Conservation (phyloP, 805 yeast genomes). For the Lipomyces japonicus region DNA sequence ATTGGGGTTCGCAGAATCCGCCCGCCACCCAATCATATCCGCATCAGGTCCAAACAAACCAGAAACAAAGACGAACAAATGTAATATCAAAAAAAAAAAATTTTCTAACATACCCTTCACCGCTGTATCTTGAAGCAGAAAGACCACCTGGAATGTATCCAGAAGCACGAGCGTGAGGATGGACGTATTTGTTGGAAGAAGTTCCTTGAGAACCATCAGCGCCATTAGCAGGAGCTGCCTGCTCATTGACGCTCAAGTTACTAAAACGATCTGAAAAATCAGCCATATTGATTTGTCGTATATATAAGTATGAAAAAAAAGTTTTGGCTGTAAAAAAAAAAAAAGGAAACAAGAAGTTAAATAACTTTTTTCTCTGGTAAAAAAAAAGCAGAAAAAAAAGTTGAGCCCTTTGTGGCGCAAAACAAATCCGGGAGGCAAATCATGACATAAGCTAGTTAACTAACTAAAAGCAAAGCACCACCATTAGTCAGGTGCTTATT, state of each 20-base stretch:
- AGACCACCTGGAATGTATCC: no score
- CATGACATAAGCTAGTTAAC: neutral
- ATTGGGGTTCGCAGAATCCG: no score
- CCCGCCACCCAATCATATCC: no score
- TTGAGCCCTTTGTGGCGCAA: neutral
- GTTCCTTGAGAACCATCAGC: neutral
- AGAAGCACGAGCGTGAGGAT: constrained; percentile 46
- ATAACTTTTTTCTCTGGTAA: neutral
- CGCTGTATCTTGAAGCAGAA: constrained; percentile 7
- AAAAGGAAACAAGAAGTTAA: neutral
- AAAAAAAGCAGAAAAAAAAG: constrained; percentile 2
- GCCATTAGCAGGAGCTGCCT: constrained; percentile 4
- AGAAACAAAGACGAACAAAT: no score
- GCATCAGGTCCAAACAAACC: neutral
- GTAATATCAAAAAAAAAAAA: neutral
- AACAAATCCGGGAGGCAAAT: neutral
- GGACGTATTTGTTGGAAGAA: constrained; percentile 44
- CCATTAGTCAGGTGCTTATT: no score
- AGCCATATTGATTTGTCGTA: constrained; percentile 19
- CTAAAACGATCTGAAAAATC: constrained; percentile 26
- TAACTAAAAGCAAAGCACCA: neutral
- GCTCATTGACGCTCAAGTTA: constrained; percentile 19
- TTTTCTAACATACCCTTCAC: constrained; percentile 4
- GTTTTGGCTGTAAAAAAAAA: neutral
- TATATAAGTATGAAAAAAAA: neutral